A percentile compares a stretch with the other conserved stretches of the same genome.
These are phyloP conservation scores for Ramularia endophylla DNA, from an alignment of 2,329 filamentous ascomycete genomes.

Conservation along the genomic window DNA sequence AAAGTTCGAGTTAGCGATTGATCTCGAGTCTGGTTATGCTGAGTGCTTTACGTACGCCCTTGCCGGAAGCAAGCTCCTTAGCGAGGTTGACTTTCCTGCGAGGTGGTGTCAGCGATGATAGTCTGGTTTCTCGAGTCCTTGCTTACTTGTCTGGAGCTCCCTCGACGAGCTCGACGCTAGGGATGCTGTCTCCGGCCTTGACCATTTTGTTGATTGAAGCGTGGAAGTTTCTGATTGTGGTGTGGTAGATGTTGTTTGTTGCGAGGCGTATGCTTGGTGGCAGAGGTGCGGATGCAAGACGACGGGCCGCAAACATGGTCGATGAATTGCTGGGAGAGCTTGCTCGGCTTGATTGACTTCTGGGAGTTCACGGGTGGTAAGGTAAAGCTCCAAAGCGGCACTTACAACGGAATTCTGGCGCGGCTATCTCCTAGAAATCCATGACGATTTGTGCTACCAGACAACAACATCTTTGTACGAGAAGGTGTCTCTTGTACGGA, in stretches of 20 bases:
- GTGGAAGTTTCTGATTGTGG: conserved; percentile 51
- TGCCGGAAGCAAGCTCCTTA: conserved; percentile 60
- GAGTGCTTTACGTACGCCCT: conserved; percentile 46
- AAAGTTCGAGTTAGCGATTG: too few species aligned
- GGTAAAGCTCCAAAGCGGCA: background rate
- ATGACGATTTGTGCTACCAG: too few species aligned
- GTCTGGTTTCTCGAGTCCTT: too few species aligned
- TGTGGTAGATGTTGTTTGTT: conserved; percentile 2
- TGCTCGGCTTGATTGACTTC: conserved; percentile 1
- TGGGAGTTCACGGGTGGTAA: background rate
- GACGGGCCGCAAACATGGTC: conserved; percentile 28
- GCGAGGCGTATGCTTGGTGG: background rate
- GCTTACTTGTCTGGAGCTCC: conserved; percentile 68
- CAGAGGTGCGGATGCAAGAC: conserved; percentile 10
- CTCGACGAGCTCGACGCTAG: conserved; percentile 71
- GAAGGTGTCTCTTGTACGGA: too few species aligned
- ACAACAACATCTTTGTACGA: too few species aligned
- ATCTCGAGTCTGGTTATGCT: too few species aligned
- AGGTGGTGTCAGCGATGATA: background rate
- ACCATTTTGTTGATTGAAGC: conserved; percentile 58
- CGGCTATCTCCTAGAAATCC: too few species aligned
- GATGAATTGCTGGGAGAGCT: background rate
- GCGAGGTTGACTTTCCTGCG: conserved; percentile 70
- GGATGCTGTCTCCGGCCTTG: conserved; percentile 72
- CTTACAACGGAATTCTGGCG: too few species aligned